Base-by-base conservation (phyloP, 106 monocot species). In the Hemerocallis citrina region DNA sequence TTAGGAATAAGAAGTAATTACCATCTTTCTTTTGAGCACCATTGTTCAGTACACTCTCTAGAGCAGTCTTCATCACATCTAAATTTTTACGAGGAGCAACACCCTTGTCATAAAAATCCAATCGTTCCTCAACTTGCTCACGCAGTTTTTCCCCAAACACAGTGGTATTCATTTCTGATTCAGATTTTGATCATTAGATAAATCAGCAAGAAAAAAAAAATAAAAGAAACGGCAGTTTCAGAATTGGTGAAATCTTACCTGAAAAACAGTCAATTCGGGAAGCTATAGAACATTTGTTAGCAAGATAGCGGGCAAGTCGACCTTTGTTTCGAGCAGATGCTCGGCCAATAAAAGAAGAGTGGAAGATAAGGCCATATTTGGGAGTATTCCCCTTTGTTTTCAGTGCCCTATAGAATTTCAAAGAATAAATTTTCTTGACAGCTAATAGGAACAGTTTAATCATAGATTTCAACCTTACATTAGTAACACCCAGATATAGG, bases 81-180 rank as follows among this genome's bases (percentile, higher is more conserved):
- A 90, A 24, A 77, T 96, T 96, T 66, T 96, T 96, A 25, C 81
- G 77, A 57, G 95, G 86, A 7, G 95, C 95, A 66, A 96, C 75
- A 19, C 95, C 95, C 66, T 95, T 95, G 65, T 96, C 95, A 66
- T 96, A 96, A 51, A 96, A 96, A 44, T 90, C 89, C 61, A 96
- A 52, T 65, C 95, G 81, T 70, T 96, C 95, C 64, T 96, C 95
- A 57, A 96, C 90, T 63, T 96, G 95, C 61, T 90, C 90, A 11
- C 90, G 77, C 8, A 96, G 70, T 63, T 90, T 90, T 55, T 90
- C 71, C 5, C 90, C 95, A 75, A 96, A 96, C 22, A 86, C 55
- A 13, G 81, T 68, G 17, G 90, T 81, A 68, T 56, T 81, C 12
- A 17, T 17, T 34, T 96, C 95, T 96, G 70, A 25, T 41, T 61